Evolutionary conservation across 352 stramenopile species (phyloP).

Genomic region (Pythium brassicae): DNA sequence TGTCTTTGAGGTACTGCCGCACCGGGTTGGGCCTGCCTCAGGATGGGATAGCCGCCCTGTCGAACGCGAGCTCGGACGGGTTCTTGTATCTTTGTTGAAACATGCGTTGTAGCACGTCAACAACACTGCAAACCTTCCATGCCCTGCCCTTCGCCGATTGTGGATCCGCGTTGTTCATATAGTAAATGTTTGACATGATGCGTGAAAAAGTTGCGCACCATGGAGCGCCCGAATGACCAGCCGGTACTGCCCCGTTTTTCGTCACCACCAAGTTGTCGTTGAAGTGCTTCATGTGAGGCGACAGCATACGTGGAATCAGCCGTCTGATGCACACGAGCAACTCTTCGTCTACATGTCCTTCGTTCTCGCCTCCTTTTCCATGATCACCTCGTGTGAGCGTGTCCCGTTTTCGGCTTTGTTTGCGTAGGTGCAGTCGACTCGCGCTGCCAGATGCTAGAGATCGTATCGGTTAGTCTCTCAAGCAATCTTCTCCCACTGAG

Average conservation of each 20-base stretch:
- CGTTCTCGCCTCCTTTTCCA: no score
- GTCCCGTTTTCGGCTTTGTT: no score
- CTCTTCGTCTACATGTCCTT: not conserved
- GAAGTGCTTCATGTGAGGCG: not conserved
- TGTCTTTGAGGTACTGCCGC: not conserved
- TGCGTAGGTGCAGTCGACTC: no score
- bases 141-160: not conserved
- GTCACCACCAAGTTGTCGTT: not conserved
- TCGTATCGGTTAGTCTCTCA: no score
- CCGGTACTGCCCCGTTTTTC: not conserved
- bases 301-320: not conserved
- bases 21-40: not conserved
- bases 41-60: not conserved
- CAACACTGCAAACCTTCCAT: slow-evolving; percentile 5
- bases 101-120: not conserved
- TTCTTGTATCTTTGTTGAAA: not conserved
- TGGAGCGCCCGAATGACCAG: not conserved
- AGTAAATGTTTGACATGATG: slow-evolving; percentile 3
- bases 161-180: slow-evolving; percentile 1
- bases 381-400: no score
- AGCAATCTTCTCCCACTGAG: no score
- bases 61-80: not conserved
- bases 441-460: no score
- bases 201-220: not conserved
- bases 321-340: not conserved